A percentile compares a stretch with the other conserved stretches of the same genome.
Conservation (phyloP, 2,329 filamentous ascomycete species). For the Fusarium piperis region DNA sequence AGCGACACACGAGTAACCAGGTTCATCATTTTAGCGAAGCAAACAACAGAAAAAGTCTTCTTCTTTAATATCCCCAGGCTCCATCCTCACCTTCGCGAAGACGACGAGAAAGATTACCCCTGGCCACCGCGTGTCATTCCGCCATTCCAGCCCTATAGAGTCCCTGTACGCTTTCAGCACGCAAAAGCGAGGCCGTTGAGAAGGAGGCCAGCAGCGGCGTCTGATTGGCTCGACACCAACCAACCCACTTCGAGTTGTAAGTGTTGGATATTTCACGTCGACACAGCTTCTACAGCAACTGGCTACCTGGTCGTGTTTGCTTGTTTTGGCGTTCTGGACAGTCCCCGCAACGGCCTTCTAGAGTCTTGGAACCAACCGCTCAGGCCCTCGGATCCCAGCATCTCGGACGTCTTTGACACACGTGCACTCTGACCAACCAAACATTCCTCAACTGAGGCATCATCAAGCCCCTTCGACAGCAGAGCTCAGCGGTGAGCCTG, state of each 20-base stretch:
- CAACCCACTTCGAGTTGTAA: constrained; percentile 16
- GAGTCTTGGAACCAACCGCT: constrained; percentile 8
- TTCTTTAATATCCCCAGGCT: constrained; percentile 9
- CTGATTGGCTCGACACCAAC: constrained; percentile 19
- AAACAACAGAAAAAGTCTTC: constrained; percentile 24
- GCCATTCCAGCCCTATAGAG: neutral
- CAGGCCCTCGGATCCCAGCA: constrained; percentile 2
- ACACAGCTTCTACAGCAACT: neutral
- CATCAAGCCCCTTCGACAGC: constrained; percentile 2
- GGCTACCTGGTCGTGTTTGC: constrained; percentile 16
- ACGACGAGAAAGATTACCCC: constrained; percentile 1
- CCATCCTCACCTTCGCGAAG: neutral
- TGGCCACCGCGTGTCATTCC: constrained; percentile 1
- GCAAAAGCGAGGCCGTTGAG: constrained; percentile 10
- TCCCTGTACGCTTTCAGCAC: constrained; percentile 12
- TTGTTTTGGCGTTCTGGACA: constrained; percentile 18
- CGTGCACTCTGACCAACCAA: constrained; percentile 10
- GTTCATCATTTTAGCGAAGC: constrained; percentile 14
- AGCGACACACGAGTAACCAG: constrained; percentile 7
- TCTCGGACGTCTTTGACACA: constrained; percentile 1
- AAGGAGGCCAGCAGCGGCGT: neutral
- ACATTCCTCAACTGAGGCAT: constrained; percentile 22
- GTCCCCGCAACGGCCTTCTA: constrained; percentile 9
- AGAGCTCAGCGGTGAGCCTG: neutral
- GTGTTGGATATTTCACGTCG: constrained; percentile 17